phyloP scores from a whole-genome alignment of 768 basidiomycete species.

The Hypsizygus marmoreus region DNA sequence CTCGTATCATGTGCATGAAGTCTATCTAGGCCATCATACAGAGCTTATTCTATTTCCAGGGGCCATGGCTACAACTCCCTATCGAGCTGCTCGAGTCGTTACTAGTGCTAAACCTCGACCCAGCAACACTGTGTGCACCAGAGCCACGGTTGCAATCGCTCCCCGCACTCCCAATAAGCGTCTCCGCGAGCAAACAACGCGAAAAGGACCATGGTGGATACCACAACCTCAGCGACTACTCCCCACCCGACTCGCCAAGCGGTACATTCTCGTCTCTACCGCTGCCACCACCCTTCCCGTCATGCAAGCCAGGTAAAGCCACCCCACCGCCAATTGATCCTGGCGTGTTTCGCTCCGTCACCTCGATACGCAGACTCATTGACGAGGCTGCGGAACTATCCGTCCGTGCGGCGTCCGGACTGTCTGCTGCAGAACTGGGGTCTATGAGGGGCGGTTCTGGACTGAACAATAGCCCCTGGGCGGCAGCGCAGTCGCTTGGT shows the following conservation, averaged over 20 bases:
- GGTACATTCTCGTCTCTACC: constrained; percentile 35
- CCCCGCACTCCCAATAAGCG: constrained; percentile 27
- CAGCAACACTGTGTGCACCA: constrained; percentile 54
- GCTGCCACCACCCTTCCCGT: constrained; percentile 50
- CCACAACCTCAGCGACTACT: constrained; percentile 40
- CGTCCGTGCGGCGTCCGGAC: constrained; percentile 83
- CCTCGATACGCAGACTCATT: constrained; percentile 75
- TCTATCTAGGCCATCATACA: constrained; percentile 8
- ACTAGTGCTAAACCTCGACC: constrained; percentile 76
- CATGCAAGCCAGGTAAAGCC: constrained; percentile 63
- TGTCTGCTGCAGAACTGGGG: constrained; percentile 73
- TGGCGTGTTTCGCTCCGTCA: constrained; percentile 79
- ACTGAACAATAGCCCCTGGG: constrained; percentile 56
- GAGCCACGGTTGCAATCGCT: constrained; percentile 43
- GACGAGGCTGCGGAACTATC: constrained; percentile 90
- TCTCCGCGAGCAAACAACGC: constrained; percentile 34
- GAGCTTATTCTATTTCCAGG: constrained; percentile 47
- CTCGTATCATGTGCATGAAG: constrained; percentile 76
- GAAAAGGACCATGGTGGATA: constrained; percentile 56
- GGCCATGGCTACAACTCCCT: constrained; percentile 90
- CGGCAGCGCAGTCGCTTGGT: constrained; percentile 61
- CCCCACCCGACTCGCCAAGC: constrained; percentile 49
- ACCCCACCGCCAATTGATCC: constrained; percentile 89
- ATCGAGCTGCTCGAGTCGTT: constrained; percentile 84
- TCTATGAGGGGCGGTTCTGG: constrained; percentile 56